Conservation (phyloP, 2,329 filamentous ascomycete species). For the Diplocarpon mali region DNA sequence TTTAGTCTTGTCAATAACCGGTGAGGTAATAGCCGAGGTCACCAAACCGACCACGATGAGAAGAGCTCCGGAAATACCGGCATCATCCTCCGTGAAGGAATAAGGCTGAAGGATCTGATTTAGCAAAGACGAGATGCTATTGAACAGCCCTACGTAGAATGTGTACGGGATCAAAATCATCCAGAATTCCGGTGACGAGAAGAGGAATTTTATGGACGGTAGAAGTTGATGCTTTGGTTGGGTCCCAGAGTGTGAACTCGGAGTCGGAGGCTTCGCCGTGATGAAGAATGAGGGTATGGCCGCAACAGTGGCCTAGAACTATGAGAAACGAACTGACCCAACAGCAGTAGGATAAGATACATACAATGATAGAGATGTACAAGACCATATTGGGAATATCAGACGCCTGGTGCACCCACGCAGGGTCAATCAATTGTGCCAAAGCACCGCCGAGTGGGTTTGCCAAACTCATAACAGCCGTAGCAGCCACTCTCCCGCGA, state of each 20-base stretch:
- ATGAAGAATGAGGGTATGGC: conserved; percentile 72
- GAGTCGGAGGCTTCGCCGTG: conserved; percentile 64
- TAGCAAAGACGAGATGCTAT: conserved; percentile 74
- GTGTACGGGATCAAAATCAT: conserved; percentile 71
- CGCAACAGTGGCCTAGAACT: conserved; percentile 45
- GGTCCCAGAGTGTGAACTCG: conserved; percentile 53
- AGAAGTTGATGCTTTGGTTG: conserved; percentile 40
- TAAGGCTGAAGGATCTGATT: conserved; percentile 87
- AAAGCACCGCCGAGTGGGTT: conserved; percentile 86
- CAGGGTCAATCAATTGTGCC: conserved; percentile 75
- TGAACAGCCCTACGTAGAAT: conserved; percentile 87
- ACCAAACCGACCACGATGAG: conserved; percentile 84
- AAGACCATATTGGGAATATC: conserved; percentile 76
- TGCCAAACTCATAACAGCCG: conserved; percentile 71
- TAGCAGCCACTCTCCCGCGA: conserved; percentile 72
- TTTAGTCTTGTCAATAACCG: conserved; percentile 78
- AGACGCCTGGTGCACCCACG: conserved; percentile 48
- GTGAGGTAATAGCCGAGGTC: conserved; percentile 62
- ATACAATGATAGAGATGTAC: conserved; percentile 71
- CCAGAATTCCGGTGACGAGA: conserved; percentile 60
- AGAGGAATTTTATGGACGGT: conserved; percentile 42
- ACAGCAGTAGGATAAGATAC: conserved; percentile 25
- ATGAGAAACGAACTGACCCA: conserved; percentile 3
- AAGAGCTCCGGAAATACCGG: conserved; percentile 80
- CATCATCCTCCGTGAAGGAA: conserved; percentile 70